Conservation (phyloP, 805 yeast genomes). For the Cyberlindnera sargentensis region DNA sequence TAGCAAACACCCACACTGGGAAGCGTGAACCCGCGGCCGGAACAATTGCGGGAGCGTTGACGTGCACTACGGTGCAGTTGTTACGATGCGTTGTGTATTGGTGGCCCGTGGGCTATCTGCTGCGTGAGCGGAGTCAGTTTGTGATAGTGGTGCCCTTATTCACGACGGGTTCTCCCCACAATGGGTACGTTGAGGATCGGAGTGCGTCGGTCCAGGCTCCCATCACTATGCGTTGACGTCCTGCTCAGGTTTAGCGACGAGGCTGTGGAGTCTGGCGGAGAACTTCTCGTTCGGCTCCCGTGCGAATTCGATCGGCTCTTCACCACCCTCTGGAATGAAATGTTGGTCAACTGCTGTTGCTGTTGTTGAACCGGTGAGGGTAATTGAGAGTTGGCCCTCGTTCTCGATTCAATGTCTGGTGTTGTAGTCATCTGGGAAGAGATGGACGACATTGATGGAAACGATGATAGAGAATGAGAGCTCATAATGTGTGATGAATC, state of each 20-base stretch:
- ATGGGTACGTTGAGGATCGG: conserved; percentile 1
- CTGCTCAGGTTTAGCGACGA: conserved; percentile 1
- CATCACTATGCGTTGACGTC: conserved; percentile 1
- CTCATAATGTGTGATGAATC: not conserved
- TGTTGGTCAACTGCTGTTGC: not conserved
- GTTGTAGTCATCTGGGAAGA: conserved; percentile 11
- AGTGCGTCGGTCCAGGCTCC: not conserved
- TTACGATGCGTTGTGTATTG: too few species aligned
- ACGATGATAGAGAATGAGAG: conserved; percentile 13
- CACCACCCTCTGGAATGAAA: not conserved
- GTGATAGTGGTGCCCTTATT: not conserved
- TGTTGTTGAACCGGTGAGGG: not conserved
- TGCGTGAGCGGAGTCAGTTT: too few species aligned
- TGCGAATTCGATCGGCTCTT: conserved; percentile 5
- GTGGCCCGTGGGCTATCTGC: too few species aligned
- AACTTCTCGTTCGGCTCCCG: not conserved
- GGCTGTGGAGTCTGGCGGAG: not conserved
- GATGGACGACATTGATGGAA: conserved; percentile 21
- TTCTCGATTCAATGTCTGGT: conserved; percentile 11
- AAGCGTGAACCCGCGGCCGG: too few species aligned
- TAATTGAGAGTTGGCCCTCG: conserved; percentile 1
- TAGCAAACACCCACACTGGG: too few species aligned
- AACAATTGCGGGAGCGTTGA: too few species aligned
- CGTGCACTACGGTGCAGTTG: too few species aligned
- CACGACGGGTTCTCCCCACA: conserved; percentile 1